Evolutionary conservation across 2,329 filamentous ascomycete genomes (phyloP), one percentile per base, ranked within the genome.

Genomic region (Alternaria dauci): DNA sequence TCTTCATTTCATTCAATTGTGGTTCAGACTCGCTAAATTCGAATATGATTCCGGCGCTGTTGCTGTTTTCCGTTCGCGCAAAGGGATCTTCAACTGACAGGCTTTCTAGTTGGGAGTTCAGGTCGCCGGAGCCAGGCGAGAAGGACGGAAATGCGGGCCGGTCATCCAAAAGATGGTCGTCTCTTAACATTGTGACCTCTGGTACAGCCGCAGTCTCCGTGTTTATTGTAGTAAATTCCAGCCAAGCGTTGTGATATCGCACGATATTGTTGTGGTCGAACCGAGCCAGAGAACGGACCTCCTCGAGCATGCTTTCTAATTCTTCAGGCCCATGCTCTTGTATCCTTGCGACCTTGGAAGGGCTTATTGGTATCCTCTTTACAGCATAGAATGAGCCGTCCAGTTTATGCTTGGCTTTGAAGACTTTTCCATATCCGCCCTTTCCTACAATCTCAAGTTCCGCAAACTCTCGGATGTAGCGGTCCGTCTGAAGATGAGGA

Each of bases 221-320:
- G 11, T 68, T 48, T 28, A 61, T 51, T 3, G 71, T 64, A 0
- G 70, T 67, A 50, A 74, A 81, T 36, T 91, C 89, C 14, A 89
- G 80, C 89, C 89, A 91, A 14, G 86, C 86, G 52, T 84, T 83
- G 70, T 87, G 87, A 68, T 91, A 91, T 25, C 88, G 83, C 36
- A 91, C 88, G 56, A 91, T 85, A 70, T 91, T 89, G 5, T 82
- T 82, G 73, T 91, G 88, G 46, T 90, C 85, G 16, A 90, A 79
- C 26, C 82, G 81, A 47, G 88, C 88, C 44, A 91, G 79, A 1
- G 87, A 87, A 48, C 87, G 82, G 8, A 90, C 84, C 74, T 90
- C 88, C 57, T 83, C 82, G 55, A 89, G 79, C 32, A 89, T 81
- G 51, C 77, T 81, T 67, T 88, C 85, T 42, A 89, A 75, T 61